phyloP scores from a whole-genome alignment of 1,284 basidiomycete species.

The Moesziomyces sp. region DNA sequence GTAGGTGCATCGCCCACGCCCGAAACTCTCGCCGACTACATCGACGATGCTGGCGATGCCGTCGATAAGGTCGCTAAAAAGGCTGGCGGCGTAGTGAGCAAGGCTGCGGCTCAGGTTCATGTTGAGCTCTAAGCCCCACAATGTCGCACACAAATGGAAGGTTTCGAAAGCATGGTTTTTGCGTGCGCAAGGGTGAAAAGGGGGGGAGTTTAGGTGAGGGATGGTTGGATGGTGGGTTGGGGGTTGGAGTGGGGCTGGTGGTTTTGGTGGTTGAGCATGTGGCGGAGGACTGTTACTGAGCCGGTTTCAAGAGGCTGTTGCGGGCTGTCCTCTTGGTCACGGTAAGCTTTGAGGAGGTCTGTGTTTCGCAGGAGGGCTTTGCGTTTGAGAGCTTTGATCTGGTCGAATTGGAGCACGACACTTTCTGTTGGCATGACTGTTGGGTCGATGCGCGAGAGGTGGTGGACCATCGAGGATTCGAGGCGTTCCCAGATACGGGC shows the following conservation, averaged over 20 bases:
- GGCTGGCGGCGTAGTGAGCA: no score
- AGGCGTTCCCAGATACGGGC: slow-evolving; percentile 24
- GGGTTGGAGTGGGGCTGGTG: neutral
- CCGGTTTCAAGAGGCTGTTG: slow-evolving; percentile 13
- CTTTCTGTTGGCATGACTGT: slow-evolving; percentile 11
- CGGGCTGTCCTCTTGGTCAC: neutral
- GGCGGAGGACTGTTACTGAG: slow-evolving; percentile 27
- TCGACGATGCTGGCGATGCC: slow-evolving; percentile 24
- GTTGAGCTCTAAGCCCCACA: slow-evolving; percentile 16
- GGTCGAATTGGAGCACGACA: slow-evolving; percentile 10
- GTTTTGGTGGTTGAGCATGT: slow-evolving; percentile 13
- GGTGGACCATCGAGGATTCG: slow-evolving; percentile 15
- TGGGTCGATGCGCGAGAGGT: slow-evolving; percentile 17
- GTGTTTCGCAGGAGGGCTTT: slow-evolving; percentile 8
- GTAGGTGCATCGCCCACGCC: slow-evolving; percentile 25
- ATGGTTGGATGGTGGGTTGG: neutral
- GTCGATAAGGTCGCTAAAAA: neutral
- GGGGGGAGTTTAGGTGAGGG: neutral
- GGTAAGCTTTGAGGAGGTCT: neutral
- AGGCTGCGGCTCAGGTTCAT: slow-evolving; percentile 14
- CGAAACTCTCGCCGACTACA: slow-evolving; percentile 23
- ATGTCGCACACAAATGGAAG: neutral
- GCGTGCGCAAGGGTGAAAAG: no score
- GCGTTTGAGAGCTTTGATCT: slow-evolving; percentile 10
- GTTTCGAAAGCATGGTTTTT: no score